Base-by-base conservation (phyloP, 371 early-diverging fungal species). In the Mucor velutinosus region DNA sequence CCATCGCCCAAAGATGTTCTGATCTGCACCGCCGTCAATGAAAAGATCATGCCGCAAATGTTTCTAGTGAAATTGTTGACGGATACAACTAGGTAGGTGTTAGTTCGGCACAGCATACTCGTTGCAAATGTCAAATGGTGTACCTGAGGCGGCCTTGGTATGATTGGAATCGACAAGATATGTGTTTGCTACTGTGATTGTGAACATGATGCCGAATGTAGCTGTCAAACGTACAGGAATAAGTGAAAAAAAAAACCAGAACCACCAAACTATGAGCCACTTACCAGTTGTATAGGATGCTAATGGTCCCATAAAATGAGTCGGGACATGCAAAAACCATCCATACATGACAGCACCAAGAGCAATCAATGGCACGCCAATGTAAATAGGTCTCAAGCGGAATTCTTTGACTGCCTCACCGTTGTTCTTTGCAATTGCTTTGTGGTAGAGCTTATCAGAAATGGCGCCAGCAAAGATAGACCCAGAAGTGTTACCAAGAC, bases 401-500 rank as follows among this genome's bases (percentile, higher is more conserved):
- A 69, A 65, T 49, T 77, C 76, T 45, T 60, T 60, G 5, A 55
- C 27, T 2, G 21, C 27, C 15, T 67, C 58, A 8, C 76, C 76
- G 23, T 60, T 47, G 39, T 73, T 73, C 33, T 51, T 58, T 2
- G 71, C 47, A 23, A 73, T 25, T 7, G 66, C 67, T 47, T 72
- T 74, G 5, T 25, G 32, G 53, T 73, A 78, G 10, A 63, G 51
- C 5, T 62, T 69, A 51, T 80, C 78, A 0, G 76, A 74, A 1
- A 68, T 58, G 8, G 74, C 30, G 14, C 88, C 88, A 7, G 85
- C 83, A 4, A 75, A 41, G 2, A 76, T 53, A 0, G 82, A 79
- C 0, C 88, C 88, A 5, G 72, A 4, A 3, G 76, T 64, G 43
- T 84, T 83, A 6, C 88, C 88, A 0, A 83, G 66, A 35, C 86